Percentiles rank a stretch among this genome's conserved stretches.
These are phyloP conservation scores for Chlorociboria aeruginascens DNA, from an alignment of 495 filamentous ascomycete genomes.

Conservation along the genomic window DNA sequence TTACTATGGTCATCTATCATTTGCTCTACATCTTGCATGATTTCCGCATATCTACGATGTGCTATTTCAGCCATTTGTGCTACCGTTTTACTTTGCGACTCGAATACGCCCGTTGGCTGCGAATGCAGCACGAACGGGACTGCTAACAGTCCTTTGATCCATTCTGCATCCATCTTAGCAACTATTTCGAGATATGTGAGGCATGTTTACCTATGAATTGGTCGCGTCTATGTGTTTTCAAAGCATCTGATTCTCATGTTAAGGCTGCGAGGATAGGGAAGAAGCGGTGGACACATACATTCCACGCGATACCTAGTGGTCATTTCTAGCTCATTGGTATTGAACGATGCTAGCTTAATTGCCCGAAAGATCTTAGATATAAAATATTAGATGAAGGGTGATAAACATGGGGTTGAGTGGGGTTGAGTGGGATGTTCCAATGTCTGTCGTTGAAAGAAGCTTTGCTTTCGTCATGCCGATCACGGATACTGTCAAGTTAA, in stretches of 20 bases:
- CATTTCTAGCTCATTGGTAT: conserved; percentile 34
- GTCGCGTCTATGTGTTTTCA: conserved; percentile 80
- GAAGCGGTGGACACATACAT: conserved; percentile 38
- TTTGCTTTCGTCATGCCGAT: no score
- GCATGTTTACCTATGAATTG: conserved; percentile 54
- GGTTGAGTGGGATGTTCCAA: neutral
- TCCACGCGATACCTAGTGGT: conserved; percentile 87
- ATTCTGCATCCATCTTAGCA: conserved; percentile 32
- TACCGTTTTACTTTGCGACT: conserved; percentile 45
- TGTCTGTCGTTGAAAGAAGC: no score
- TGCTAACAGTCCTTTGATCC: conserved; percentile 73
- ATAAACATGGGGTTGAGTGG: neutral
- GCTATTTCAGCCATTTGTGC: conserved; percentile 51
- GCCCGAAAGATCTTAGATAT: neutral
- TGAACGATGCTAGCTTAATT: no score
- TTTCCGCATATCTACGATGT: conserved; percentile 83
- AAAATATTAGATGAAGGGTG: neutral
- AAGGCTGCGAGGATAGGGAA: conserved; percentile 6
- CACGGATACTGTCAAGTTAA: neutral
- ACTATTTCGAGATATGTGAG: neutral
- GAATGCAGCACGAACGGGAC: conserved; percentile 96
- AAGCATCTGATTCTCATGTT: conserved; percentile 49
- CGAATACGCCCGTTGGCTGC: conserved; percentile 75
- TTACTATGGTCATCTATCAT: conserved; percentile 88
- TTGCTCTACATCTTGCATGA: conserved; percentile 85